These are phyloP conservation scores for Aegilops sharonensis DNA, from an alignment of 176 grass and related monocot genomes.

Conservation along the genomic window DNA sequence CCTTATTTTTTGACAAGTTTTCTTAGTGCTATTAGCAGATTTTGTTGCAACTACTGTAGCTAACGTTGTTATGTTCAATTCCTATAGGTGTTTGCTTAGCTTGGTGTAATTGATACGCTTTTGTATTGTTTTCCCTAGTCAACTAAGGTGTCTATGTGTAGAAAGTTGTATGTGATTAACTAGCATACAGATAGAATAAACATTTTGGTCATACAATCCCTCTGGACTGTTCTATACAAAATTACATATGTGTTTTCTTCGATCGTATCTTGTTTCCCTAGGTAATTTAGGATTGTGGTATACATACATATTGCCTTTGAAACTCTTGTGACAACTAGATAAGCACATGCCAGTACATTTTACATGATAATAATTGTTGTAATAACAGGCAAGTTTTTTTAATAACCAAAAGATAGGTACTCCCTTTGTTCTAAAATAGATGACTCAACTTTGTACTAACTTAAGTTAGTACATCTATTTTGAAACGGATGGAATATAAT, in stretches of 20 bases:
- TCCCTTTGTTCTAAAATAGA: too few species aligned
- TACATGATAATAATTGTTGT: too few species aligned
- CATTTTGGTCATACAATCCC: not conserved
- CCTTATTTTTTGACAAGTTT: slow-evolving; percentile 8
- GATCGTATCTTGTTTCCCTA: not conserved
- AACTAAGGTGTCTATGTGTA: not conserved
- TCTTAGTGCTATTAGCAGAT: slow-evolving; percentile 8
- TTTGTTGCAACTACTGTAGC: slow-evolving; percentile 1
- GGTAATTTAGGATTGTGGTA: not conserved
- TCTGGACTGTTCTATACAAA: not conserved
- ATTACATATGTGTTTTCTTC: not conserved
- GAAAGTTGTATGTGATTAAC: slow-evolving; percentile 4
- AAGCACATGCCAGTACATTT: too few species aligned
- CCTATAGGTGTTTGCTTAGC: not conserved
- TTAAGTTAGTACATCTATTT: too few species aligned
- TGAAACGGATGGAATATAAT: too few species aligned
- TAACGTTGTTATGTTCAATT: slow-evolving; percentile 10
- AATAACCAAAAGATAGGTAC: too few species aligned
- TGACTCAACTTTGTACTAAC: too few species aligned
- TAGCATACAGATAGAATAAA: slow-evolving; percentile 13
- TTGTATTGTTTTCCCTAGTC: not conserved
- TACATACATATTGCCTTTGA: not conserved
- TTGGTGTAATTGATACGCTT: slow-evolving; percentile 11
- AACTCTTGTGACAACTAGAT: not conserved
- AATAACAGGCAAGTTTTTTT: too few species aligned